Conservation (phyloP, 257 asterid genomes). For the Coffea canephora region DNA sequence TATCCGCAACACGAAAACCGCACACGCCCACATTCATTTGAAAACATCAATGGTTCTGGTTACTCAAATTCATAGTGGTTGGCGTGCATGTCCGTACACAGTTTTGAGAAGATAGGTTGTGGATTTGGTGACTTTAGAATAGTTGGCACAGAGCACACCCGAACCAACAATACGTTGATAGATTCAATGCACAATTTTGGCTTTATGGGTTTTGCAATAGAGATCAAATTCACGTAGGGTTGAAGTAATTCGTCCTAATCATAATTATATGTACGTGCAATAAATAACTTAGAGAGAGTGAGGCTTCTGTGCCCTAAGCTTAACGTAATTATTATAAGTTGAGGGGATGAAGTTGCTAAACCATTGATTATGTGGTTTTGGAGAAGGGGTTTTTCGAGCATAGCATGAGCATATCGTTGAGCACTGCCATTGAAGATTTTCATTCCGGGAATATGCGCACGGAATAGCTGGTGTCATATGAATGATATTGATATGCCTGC, state of each 20-base stretch:
- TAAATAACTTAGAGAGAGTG: not conserved
- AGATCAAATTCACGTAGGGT: not conserved
- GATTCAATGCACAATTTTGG: not conserved
- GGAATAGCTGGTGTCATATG: not conserved
- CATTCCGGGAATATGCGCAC: slow-evolving; percentile 11
- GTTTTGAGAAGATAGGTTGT: not conserved
- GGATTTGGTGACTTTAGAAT: not conserved
- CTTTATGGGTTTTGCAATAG: not conserved
- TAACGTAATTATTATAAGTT: not conserved
- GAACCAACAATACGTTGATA: not conserved
- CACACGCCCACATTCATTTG: not conserved
- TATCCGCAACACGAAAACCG: not conserved
- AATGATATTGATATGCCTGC: not conserved
- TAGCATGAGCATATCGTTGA: slow-evolving; percentile 18
- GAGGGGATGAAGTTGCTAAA: not conserved
- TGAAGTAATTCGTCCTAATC: not conserved
- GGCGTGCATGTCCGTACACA: not conserved
- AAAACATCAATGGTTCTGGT: not conserved
- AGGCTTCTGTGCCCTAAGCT: not conserved
- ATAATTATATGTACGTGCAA: not conserved
- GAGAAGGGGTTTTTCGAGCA: slow-evolving; percentile 17
- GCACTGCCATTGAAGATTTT: slow-evolving; percentile 19
- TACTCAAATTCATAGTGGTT: not conserved
- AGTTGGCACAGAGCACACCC: not conserved
- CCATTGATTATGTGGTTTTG: not conserved